Evolutionary conservation across 2,329 filamentous ascomycete genomes (phyloP), one percentile per base, ranked within the genome.

Genomic region (Myriosclerotinia duriaeana): DNA sequence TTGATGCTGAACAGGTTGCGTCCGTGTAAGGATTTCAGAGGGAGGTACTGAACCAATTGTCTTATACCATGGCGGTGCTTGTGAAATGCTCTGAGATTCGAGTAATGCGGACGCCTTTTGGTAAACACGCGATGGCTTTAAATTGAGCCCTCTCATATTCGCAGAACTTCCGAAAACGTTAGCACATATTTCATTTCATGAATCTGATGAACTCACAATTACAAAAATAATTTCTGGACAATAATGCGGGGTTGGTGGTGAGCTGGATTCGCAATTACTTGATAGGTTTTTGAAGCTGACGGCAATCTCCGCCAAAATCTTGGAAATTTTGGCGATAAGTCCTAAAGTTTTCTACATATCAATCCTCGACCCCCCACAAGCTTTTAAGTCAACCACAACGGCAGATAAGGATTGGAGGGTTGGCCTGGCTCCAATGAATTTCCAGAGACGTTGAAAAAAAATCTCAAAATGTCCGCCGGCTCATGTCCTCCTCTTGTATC

Each of bases 401-500:
- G 52, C 52, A 64, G 61, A 54, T 58, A 36, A 56, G 38, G 44
- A 65, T 22, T 22, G 36, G 53, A 59, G 34, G 54, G 40, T 42
- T 59, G 40, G 54, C 42, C 62, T 53, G 69, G 52, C 68, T 71
- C 53, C 61, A 72, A 73, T 74, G 72, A 53, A 30, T 68, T 50
- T 68, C 60, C 66, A 68, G 59, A 66, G 60, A 70, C 68, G 69
- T 72, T 74, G 68, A 71, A 58, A 66, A 69, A 50, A 55, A 53
- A 26, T 26, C 78, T 79, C 84, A 87, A 80, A 73, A 88, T 89
- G 86, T 82, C 78, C 80, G 80, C 77, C 79, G 75, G 83, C 84
- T 84, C 85, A 89, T 89, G 87, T 86, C 84, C 84, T 79, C 82
- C 79, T 77, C 83, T 80, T 81, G 81, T 79, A 80, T 79, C 78